A percentile compares a stretch with the other conserved stretches of the same genome.
These are phyloP conservation scores for Penicillium odoratum DNA, from an alignment of 495 filamentous ascomycete species.

Conservation along the genomic window DNA sequence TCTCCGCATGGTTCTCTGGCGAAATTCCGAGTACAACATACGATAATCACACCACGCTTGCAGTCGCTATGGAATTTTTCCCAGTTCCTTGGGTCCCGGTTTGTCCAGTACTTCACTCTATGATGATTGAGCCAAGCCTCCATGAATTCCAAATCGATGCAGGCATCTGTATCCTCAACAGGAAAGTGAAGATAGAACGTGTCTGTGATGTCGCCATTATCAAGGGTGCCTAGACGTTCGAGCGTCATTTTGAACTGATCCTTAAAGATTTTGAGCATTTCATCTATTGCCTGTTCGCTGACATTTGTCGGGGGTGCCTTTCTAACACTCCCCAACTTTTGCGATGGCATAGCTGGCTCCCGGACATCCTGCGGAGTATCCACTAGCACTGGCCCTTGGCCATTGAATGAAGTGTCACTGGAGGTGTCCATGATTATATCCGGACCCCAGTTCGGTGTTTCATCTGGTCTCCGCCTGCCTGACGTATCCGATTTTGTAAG, in stretches of 20 bases:
- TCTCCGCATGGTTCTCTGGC: background rate
- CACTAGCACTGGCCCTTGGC: too few relatives aligned
- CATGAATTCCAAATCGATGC: slow-evolving; percentile 28
- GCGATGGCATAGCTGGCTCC: background rate
- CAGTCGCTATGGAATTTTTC: slow-evolving; percentile 2
- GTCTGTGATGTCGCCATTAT: slow-evolving; percentile 14
- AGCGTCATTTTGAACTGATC: background rate
- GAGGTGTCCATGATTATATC: background rate
- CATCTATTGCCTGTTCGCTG: background rate
- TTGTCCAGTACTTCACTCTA: slow-evolving; percentile 32
- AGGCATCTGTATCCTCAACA: slow-evolving; percentile 13
- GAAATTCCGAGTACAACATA: slow-evolving; percentile 20
- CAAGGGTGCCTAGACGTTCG: slow-evolving; percentile 17
- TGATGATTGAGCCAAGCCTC: slow-evolving; percentile 31
- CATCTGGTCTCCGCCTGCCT: background rate
- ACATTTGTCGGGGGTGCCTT: background rate
- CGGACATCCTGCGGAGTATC: background rate
- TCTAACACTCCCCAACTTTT: background rate
- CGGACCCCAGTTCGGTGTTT: background rate
- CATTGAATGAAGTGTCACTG: background rate
- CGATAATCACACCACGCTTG: slow-evolving; percentile 41
- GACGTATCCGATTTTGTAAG: background rate
- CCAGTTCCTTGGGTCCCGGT: slow-evolving; percentile 6
- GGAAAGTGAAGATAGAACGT: slow-evolving; percentile 45
- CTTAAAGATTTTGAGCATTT: background rate